Conservation (phyloP, 441 rosid genomes). For the Arabidopsis lyrata region DNA sequence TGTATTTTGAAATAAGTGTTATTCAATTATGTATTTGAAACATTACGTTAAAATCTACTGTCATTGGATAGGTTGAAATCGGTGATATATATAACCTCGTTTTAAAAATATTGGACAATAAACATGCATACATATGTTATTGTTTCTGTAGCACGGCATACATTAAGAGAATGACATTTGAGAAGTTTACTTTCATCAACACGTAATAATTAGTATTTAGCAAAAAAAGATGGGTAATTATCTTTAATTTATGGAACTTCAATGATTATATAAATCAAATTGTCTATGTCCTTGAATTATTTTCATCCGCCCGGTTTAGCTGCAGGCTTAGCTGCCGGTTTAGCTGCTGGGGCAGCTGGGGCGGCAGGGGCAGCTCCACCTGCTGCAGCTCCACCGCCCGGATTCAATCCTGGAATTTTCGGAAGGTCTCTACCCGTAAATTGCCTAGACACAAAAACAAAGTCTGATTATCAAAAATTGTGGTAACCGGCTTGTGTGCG, state of each 20-base stretch:
- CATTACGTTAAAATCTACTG: too few relatives aligned
- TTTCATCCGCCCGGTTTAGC: neutral
- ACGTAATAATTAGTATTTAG: neutral
- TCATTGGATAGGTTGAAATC: neutral
- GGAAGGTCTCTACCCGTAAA: constrained; percentile 15
- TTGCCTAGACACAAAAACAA: constrained; percentile 28
- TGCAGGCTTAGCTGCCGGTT: neutral
- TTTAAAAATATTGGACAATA: constrained; percentile 9
- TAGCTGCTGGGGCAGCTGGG: neutral
- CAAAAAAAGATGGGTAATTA: neutral
- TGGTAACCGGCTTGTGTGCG: neutral
- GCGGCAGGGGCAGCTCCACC: neutral
- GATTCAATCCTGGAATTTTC: neutral
- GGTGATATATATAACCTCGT: constrained; percentile 13
- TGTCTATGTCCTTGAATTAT: constrained; percentile 5
- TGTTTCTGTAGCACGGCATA: constrained; percentile 9
- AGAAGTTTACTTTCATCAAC: neutral
- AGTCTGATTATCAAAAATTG: constrained; percentile 1
- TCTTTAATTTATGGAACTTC: neutral
- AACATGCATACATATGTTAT: neutral
- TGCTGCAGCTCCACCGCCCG: neutral
- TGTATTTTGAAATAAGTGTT: too few relatives aligned
- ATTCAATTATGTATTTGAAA: too few relatives aligned
- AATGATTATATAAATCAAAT: neutral
- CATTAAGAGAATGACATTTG: constrained; percentile 10